These are phyloP conservation scores for Musa beccarii DNA, from an alignment of 176 grass and related monocot genomes.

Conservation along the genomic window DNA sequence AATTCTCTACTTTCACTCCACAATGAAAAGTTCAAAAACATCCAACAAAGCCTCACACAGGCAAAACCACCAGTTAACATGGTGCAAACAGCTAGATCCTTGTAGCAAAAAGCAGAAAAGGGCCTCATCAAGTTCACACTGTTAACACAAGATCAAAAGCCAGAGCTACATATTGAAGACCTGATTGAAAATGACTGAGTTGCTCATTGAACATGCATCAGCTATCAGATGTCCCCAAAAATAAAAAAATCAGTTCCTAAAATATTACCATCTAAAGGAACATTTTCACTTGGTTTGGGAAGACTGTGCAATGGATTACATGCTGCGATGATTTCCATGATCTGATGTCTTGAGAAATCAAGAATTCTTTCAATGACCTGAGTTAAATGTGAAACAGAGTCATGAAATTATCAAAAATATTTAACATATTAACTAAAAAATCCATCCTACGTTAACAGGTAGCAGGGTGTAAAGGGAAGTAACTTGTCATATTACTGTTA, in stretches of 20 bases:
- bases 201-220: too few species aligned
- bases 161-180: neutral
- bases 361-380: constrained; percentile 97
- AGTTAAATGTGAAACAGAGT: constrained; percentile 20
- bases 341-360: constrained; percentile 93
- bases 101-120: neutral
- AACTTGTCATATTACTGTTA: neutral
- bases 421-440: neutral
- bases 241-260: constrained; percentile 1
- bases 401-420: neutral
- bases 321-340: constrained; percentile 79
- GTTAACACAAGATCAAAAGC: neutral
- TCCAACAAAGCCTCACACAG: neutral
- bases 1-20: neutral
- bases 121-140: neutral
- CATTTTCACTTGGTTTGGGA: constrained; percentile 78
- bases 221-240: too few species aligned
- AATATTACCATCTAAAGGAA: constrained; percentile 48
- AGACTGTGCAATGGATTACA: constrained; percentile 74
- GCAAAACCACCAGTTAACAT: neutral
- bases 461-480: neutral
- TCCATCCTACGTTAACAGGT: neutral
- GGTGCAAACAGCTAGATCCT: neutral
- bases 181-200: too few species aligned
- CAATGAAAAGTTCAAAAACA: neutral